Base-by-base conservation (phyloP, 495 filamentous ascomycete species). In the Annulohypoxylon stygium region DNA sequence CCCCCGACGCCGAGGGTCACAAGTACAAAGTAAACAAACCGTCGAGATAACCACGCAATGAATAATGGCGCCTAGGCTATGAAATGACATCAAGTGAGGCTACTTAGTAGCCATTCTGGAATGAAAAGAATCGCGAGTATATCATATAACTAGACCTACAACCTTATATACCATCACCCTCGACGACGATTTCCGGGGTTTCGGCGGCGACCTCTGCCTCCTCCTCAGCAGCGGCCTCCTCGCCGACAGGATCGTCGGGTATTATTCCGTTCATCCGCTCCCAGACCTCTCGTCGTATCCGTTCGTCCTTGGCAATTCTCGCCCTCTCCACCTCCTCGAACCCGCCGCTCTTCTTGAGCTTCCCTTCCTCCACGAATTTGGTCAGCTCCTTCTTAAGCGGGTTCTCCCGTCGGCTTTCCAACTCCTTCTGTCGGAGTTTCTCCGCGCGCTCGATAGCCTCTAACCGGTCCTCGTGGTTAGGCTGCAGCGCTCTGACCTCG, bases 401-500 rank as follows among this genome's bases (percentile, higher is more conserved):
- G 61, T 93, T 93, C 12, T 89, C 90, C 9, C 83, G 84, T 7
- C 95, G 87, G 60, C 81, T 89, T 81, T 95, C 94, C 0, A 99
- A 85, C 77, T 98, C 97, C 74, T 92, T 92, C 82, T 94, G 92
- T 26, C 96, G 83, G 11, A 92, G 85, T 83, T 93, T 95, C 82
- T 99, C 96, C 0, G 95, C 94, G 23, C 95, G 89, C 80, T 98
- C 95, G 70, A 99, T 99, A 9, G 96, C 96, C 81, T 98, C 97
- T 0, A 98, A 82, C 61, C 96, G 87, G 61, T 90, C 89, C 81
- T 98, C 93, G 74, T 99, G 96, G 72, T 99, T 98, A 0, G 97
- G 97, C 76, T 95, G 95, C 50, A 99, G 83, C 36, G 95, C 96
- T 34, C 95, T 89, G 8, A 99, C 97, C 82, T 98, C 97, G 33